These are phyloP conservation scores for Hypoxylon sp. DNA, from an alignment of 2,329 filamentous ascomycete species.

Conservation along the genomic window DNA sequence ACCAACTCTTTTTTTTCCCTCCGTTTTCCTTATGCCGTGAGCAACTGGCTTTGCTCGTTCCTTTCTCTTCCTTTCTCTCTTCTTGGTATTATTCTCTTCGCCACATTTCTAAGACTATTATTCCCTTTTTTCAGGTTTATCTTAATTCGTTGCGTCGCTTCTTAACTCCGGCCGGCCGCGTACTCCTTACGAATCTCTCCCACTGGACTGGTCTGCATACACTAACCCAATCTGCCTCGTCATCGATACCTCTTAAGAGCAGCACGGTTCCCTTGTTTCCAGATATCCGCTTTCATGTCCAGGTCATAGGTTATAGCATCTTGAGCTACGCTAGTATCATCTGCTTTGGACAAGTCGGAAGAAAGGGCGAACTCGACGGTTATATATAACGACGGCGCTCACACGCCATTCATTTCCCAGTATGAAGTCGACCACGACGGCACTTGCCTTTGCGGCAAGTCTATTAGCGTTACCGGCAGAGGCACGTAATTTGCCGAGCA, in stretches of 20 bases:
- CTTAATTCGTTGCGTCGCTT: conserved; percentile 16
- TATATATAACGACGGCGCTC: conserved; percentile 7
- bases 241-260: too few relatives aligned
- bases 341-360: conserved; percentile 23
- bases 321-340: conserved; percentile 19
- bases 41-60: conserved; percentile 30
- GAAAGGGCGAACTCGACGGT: conserved; percentile 7
- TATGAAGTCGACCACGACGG: conserved; percentile 39
- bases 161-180: conserved; percentile 36
- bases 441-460: conserved; percentile 41
- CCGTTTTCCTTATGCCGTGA: conserved; percentile 18
- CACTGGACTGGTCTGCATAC: conserved; percentile 33
- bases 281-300: conserved; percentile 31
- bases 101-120: conserved; percentile 6
- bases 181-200: conserved; percentile 41
- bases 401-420: conserved; percentile 11
- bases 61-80: conserved; percentile 12
- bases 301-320: conserved; percentile 35
- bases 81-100: conserved; percentile 4
- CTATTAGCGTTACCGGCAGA: conserved; percentile 37
- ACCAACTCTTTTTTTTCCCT: conserved; percentile 20
- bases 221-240: conserved; percentile 24
- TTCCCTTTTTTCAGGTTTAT: conserved; percentile 21
- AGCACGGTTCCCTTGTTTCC: conserved; percentile 7
- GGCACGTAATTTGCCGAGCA: conserved; percentile 41